Base-by-base conservation (phyloP, 495 filamentous ascomycete species). In the Lophiostoma macrostomum region DNA sequence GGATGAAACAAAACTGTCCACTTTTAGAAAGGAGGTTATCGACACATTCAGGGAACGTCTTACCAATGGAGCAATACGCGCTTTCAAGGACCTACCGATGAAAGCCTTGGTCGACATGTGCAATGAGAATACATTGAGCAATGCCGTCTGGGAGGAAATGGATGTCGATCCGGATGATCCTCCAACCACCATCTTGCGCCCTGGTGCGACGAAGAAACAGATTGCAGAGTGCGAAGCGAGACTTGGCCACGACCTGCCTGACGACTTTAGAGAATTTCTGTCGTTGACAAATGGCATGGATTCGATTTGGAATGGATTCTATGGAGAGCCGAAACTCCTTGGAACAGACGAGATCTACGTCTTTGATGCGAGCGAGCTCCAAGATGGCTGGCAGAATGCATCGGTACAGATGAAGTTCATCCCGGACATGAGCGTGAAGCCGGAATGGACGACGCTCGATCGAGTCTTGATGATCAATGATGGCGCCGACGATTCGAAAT, bases 121-220 rank as follows among this genome's bases (percentile, higher is more conserved):
- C 32, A 53, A 62, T 23, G 59, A 62, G 0, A 62, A 62, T 25
- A 62, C 59, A 1, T 19, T 62, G 14, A 57, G 58, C 41, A 62
- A 62, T 27, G 59, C 59, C 8, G 38, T 57, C 3, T 62, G 59
- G 59, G 59, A 62, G 24, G 59, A 62, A 19, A 62, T 54, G 36
- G 59, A 58, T 20, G 20, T 50, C 10, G 59, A 62, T 23, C 53
- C 53, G 4, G 59, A 62, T 24, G 38, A 62, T n/a, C 59, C 59
- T 29, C 59, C 59, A 7, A 39, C 35, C 4, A 53, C 59, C 1
- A 58, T 62, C 22, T 27, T 62, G 4, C 59, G 43, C 27, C 32
- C 53, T 1, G 46, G 46, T 29, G 59, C 59, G 5, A 37, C 59
- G 10, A 14, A 38, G 5, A 47, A 51, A 35, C 30, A 56, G 13